Conservation (phyloP, 192 early-diverging fungal genomes). For the Geranomyces variabilis region DNA sequence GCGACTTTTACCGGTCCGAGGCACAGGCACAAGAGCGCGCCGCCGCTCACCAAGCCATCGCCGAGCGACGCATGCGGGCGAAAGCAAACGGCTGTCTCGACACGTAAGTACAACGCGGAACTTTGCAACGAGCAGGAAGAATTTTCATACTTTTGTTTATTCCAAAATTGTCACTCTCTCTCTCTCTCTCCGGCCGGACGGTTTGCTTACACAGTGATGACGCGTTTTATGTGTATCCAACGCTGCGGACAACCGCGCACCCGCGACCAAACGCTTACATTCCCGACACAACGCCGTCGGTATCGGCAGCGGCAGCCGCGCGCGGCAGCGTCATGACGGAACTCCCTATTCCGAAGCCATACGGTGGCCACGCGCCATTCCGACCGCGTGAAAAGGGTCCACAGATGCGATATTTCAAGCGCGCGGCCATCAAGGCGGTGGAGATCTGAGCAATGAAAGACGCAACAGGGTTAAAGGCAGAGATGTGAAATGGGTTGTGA, state of each 20-base stretch:
- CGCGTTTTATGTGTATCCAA: slow-evolving; percentile 52
- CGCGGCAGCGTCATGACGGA: slow-evolving; percentile 38
- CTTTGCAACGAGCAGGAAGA: background rate
- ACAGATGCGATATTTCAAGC: slow-evolving; percentile 58
- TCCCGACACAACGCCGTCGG: slow-evolving; percentile 41
- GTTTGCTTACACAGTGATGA: slow-evolving; percentile 44
- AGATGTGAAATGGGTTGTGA: too few relatives aligned
- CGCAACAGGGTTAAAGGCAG: too few relatives aligned
- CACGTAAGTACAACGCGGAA: slow-evolving; percentile 42
- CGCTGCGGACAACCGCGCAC: slow-evolving; percentile 54
- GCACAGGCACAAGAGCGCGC: slow-evolving; percentile 29
- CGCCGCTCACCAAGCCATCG: slow-evolving; percentile 16
- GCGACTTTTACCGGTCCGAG: slow-evolving; percentile 52
- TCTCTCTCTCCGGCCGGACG: background rate
- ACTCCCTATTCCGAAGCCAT: slow-evolving; percentile 65
- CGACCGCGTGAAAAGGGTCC: slow-evolving; percentile 55
- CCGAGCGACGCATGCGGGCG: slow-evolving; percentile 4
- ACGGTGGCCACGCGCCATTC: slow-evolving; percentile 59
- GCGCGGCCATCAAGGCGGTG: slow-evolving; percentile 49
- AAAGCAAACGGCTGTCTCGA: slow-evolving; percentile 46
- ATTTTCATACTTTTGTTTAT: too few relatives aligned
- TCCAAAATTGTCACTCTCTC: background rate
- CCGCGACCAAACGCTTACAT: slow-evolving; percentile 66
- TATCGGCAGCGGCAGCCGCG: slow-evolving; percentile 24
- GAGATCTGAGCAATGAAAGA: slow-evolving; percentile 44